phyloP scores from a whole-genome alignment of 257 asterid species.

The Paulownia fortunei region DNA sequence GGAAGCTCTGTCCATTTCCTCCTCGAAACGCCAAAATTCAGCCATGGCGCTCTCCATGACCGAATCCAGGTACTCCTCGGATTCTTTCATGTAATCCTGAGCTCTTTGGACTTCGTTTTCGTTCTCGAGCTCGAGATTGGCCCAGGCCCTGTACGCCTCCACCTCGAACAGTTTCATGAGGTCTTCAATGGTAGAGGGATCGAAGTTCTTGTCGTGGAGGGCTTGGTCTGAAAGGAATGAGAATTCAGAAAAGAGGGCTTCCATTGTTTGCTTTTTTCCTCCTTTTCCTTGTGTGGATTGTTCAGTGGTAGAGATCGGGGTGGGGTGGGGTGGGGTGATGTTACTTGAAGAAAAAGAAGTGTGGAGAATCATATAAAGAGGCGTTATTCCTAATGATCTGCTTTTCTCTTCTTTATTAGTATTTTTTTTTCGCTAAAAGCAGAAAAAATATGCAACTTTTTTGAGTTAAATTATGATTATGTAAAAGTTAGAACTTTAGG shows the following conservation, averaged over 20 bases:
- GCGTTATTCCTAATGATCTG: background rate
- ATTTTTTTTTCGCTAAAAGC: background rate
- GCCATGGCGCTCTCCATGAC: slow-evolving; percentile 95
- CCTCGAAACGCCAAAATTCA: slow-evolving; percentile 74
- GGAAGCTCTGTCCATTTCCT: slow-evolving; percentile 63
- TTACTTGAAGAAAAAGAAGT: background rate
- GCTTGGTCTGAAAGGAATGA: slow-evolving; percentile 65
- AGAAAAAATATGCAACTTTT: background rate
- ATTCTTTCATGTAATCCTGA: slow-evolving; percentile 41
- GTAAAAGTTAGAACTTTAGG: background rate
- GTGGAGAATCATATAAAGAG: slow-evolving; percentile 31
- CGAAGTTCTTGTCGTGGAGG: slow-evolving; percentile 72
- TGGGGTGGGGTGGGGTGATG: background rate
- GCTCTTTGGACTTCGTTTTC: slow-evolving; percentile 47
- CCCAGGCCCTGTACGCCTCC: slow-evolving; percentile 93
- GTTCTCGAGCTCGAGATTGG: slow-evolving; percentile 68
- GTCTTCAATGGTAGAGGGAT: slow-evolving; percentile 72
- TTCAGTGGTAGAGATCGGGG: background rate
- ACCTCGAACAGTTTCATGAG: slow-evolving; percentile 83
- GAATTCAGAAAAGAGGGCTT: slow-evolving; percentile 75
- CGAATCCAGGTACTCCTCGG: slow-evolving; percentile 70
- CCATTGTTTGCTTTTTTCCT: slow-evolving; percentile 47
- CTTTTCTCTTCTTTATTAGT: background rate
- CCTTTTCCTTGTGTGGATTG: background rate
- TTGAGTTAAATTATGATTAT: background rate